Base-by-base conservation (phyloP, 169 alveolate genomes). In the Cardiosporidium cionae region DNA sequence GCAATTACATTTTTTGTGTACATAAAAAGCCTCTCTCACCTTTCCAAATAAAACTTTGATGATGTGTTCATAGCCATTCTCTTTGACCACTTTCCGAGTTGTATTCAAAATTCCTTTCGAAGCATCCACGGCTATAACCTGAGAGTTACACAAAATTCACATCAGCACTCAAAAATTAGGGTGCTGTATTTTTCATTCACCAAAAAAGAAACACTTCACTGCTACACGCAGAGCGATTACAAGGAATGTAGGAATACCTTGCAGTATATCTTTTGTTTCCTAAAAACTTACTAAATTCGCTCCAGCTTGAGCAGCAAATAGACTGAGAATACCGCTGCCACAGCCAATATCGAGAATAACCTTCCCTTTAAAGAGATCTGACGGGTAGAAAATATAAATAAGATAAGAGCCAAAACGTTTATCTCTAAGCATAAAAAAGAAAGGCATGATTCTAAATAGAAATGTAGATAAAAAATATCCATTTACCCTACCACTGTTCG, bases 41-140 rank as follows among this genome's bases (percentile, higher is more conserved):
- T 93, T 93, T 7, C 92, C 94, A 76, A 87, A 83, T 25, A 93
- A 73, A 7, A 91, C 74, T 3, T 92, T 88, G 62, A 93, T 89
- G 74, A 81, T 73, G 9, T 84, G 84, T 1, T 62, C 70, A 7
- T 87, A 79, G 3, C 87, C 87, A 81, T 93, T 93, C n/a, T 62
- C 80, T 63, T 82, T 68, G 31, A 91, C 88, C 7, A 91, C 88
- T 66, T 84, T 78, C 68, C 75, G 82, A 2, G 97, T 93, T 58
- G 70, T 81, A 32, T 84, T 71, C 33, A 93, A 91, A 23, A 91
- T 92, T 44, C 90, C 90, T 25, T 62, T 29, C 7, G 96, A 95
- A 68, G 85, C 87, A 65, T 94, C 98, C 66, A 94, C 88, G 5
- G 93, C 96, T 70, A 88, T 90, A 3, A 94, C 96, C 79, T 66